phyloP scores from a whole-genome alignment of 2,329 filamentous ascomycete species.

The Clarireedia hainanense region DNA sequence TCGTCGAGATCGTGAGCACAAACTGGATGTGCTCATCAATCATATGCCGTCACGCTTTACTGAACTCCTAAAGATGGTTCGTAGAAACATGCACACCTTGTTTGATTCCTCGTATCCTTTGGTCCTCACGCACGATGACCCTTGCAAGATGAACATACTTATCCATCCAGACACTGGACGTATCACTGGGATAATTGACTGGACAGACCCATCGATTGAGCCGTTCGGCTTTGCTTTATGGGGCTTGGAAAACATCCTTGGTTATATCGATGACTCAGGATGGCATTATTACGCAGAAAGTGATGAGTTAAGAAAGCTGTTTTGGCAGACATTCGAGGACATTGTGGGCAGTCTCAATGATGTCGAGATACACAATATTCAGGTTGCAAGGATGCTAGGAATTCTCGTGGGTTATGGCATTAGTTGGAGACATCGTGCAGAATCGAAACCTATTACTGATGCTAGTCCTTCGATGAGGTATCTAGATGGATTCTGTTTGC shows the following conservation, averaged over 20 bases:
- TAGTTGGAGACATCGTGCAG: too few relatives aligned
- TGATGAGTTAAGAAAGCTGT: not conserved
- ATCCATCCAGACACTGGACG: slow-evolving; percentile 17
- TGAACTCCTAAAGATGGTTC: not conserved
- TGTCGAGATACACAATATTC: not conserved
- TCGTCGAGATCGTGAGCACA: not conserved
- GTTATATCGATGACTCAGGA: slow-evolving; percentile 1
- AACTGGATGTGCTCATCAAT: slow-evolving; percentile 1
- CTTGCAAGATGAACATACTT: not conserved
- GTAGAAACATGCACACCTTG: not conserved
- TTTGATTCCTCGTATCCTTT: not conserved
- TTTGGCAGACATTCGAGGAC: not conserved
- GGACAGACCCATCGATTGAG: slow-evolving; percentile 34
- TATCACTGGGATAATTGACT: slow-evolving; percentile 35
- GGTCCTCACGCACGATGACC: not conserved
- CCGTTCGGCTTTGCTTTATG: slow-evolving; percentile 30
- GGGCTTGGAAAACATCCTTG: not conserved
- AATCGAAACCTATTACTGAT: not conserved
- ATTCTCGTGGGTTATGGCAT: not conserved
- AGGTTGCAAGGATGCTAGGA: not conserved
- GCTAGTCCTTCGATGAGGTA: not conserved
- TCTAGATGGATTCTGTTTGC: not conserved
- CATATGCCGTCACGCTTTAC: slow-evolving; percentile 1
- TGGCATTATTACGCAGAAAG: slow-evolving; percentile 1
- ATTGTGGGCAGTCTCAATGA: not conserved